phyloP scores from a whole-genome alignment of 192 early-diverging fungal genomes.

The Rhizophagus sp. region DNA sequence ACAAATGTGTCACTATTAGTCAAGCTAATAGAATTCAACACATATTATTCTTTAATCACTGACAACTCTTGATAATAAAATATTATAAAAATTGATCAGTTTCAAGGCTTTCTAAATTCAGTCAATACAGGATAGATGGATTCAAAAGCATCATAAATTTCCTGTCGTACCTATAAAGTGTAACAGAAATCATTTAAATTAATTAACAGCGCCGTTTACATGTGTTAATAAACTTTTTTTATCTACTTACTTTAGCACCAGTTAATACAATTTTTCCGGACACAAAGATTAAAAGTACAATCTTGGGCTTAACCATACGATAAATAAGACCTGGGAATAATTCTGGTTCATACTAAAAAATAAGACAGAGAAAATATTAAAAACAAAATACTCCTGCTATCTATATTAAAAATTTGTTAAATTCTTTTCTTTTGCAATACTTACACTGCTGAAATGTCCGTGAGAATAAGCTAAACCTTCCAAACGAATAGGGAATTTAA shows the following conservation, averaged over 20 bases:
- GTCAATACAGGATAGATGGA: slow-evolving; percentile 96
- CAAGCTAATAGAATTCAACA: background rate
- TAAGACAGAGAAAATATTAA: too few relatives aligned
- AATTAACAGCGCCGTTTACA: slow-evolving; percentile 16
- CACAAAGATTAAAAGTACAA: slow-evolving; percentile 98
- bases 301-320: slow-evolving; percentile 98
- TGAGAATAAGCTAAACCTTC: slow-evolving; percentile 96
- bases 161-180: slow-evolving; percentile 64
- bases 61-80: background rate
- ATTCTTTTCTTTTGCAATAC: slow-evolving; percentile 29
- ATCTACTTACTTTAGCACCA: slow-evolving; percentile 81
- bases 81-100: background rate
- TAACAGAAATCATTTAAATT: background rate
- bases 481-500: slow-evolving; percentile 98
- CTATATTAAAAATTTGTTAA: slow-evolving; percentile 12
- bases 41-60: background rate
- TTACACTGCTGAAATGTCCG: slow-evolving; percentile 86
- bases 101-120: slow-evolving; percentile 80
- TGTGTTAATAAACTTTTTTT: too few relatives aligned
- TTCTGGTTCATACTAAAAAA: slow-evolving; percentile 91
- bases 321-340: slow-evolving; percentile 99
- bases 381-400: too few relatives aligned
- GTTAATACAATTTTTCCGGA: slow-evolving; percentile 99
- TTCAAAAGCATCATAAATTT: slow-evolving; percentile 98
- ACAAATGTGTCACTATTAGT: background rate